Evolutionary conservation across 176 grass and related monocot genomes (phyloP), one percentile per base, ranked within the genome.

Genomic region (Eleusine coracana): DNA sequence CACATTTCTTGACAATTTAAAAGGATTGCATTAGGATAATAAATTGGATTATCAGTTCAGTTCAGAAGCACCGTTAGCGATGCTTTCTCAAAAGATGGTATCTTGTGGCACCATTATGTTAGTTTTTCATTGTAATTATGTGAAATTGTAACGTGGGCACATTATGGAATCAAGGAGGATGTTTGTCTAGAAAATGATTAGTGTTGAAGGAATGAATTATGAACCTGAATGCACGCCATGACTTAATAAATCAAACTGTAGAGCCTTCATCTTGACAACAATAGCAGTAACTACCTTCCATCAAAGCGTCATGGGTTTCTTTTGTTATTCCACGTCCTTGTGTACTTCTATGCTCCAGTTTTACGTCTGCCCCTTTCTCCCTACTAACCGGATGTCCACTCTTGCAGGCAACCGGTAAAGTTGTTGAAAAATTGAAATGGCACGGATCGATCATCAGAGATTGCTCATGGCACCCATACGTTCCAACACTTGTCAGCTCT

Each of bases 381-480:
- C 31, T 71, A 27, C 54, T 21, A 66, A 52, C 42, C 7, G 15
- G 46, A 2, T 31, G 25, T 18, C 8, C 29, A 39, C 61, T 80
- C 73, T 49, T 76, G 44, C 74, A 94, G 92, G 77, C 89, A 23
- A 94, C 83, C 3, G 92, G 92, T 31, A 71, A 83, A 18, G 41
- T 83, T 73, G 92, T 71, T 0, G 89, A 87, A 45, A 94, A 87
- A 73, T 75, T 91, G 21, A 48, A 10, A 38, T 85, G 87, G 92
- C 92, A 94, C 6, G 62, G n/a, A 9, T 87, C 77, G 1, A 87
- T 84, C 49, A 87, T 94, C 45, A 94, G 92, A 91, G 31, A 34
- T 58, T 94, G 92, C 68, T 87, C 86, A 39, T 94, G 92, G 92
- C 89, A 94, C 58, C 92, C 92, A 0, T 84, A 87, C 54, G 42